Evolutionary conservation across 371 early-diverging fungal species (phyloP), one percentile per base, ranked within the genome.

Genomic region (Thermomucor indicae-seudaticae): DNA sequence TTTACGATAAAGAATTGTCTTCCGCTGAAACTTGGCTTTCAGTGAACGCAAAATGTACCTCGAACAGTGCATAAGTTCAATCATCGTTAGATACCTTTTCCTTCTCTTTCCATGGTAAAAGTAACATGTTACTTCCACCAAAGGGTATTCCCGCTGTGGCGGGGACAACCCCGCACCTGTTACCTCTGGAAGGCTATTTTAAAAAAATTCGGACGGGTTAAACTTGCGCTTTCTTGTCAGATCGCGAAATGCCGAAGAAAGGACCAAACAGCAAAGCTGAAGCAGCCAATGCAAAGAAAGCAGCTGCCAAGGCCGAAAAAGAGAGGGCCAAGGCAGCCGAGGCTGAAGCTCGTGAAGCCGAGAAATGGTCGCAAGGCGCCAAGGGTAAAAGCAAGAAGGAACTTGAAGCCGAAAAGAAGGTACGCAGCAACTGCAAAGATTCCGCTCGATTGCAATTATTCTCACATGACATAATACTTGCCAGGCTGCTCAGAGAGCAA

Each of bases 211-310:
- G n/a, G n/a, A n/a, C n/a, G n/a, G n/a, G n/a, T n/a, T n/a, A n/a
- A n/a, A n/a, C n/a, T n/a, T n/a, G n/a, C n/a, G n/a, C n/a, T n/a
- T n/a, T n/a, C n/a, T n/a, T n/a, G n/a, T n/a, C n/a, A n/a, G n/a
- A n/a, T n/a, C n/a, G n/a, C n/a, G n/a, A n/a, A n/a, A 74, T 75
- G 75, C 65, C 61, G 12, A 75, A 63, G 59, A 75, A 75, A 47
- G 60, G 58, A 48, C 23, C 40, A 5, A 75, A 75, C 53, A 59
- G 61, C 28, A 75, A 75, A 41, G 83, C 70, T 12, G 76, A 82
- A 46, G 80, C 82, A 23, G 87, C 84, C 10, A 87, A 86, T 37
- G 87, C 83, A 44, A 79, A 78, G 48, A 91, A 90, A 68, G 84
- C 85, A 12, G 79, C 77, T 8, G 66, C 61, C n/a, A 70, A 84